phyloP scores from a whole-genome alignment of 2,329 filamentous ascomycete species.

The Neonectria neomacrospora region DNA sequence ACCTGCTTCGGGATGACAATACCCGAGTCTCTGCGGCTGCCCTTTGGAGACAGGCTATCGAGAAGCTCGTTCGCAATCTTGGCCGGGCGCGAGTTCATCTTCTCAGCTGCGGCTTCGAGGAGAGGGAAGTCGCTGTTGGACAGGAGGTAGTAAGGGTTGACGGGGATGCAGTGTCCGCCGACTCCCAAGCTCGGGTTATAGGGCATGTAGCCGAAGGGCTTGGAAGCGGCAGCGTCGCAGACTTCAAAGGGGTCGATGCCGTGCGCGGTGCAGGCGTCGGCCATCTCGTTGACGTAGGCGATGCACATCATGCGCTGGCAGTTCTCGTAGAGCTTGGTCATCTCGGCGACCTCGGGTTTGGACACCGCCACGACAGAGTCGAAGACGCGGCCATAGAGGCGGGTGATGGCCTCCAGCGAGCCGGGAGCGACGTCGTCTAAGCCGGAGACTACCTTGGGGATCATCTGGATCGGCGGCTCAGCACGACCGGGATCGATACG shows the following conservation, averaged over 20 bases:
- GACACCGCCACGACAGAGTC: slow-evolving; percentile 58
- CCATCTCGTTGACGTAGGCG: slow-evolving; percentile 66
- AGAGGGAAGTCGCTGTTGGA: slow-evolving; percentile 59
- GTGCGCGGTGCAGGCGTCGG: slow-evolving; percentile 58
- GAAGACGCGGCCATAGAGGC: slow-evolving; percentile 58
- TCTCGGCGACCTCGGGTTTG: slow-evolving; percentile 64
- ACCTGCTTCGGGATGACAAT: slow-evolving; percentile 25
- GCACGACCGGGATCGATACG: slow-evolving; percentile 62
- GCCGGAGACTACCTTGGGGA: slow-evolving; percentile 65
- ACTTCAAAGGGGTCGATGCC: slow-evolving; percentile 63
- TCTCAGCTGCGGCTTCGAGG: slow-evolving; percentile 9
- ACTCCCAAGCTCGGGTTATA: slow-evolving; percentile 60
- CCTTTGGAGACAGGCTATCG: background rate
- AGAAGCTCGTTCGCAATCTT: slow-evolving; percentile 26
- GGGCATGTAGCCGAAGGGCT: slow-evolving; percentile 63
- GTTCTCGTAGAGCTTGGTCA: slow-evolving; percentile 67
- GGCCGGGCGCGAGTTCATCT: slow-evolving; percentile 10
- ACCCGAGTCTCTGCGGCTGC: slow-evolving; percentile 24
- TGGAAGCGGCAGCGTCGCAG: slow-evolving; percentile 57
- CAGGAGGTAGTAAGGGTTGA: slow-evolving; percentile 64
- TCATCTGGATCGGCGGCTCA: slow-evolving; percentile 52
- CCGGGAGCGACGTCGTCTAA: slow-evolving; percentile 58
- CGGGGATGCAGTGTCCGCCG: slow-evolving; percentile 65
- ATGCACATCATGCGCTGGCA: slow-evolving; percentile 65
- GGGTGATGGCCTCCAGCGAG: slow-evolving; percentile 55